phyloP scores from a whole-genome alignment of 768 basidiomycete species.

The Rubroboletus satanas region DNA sequence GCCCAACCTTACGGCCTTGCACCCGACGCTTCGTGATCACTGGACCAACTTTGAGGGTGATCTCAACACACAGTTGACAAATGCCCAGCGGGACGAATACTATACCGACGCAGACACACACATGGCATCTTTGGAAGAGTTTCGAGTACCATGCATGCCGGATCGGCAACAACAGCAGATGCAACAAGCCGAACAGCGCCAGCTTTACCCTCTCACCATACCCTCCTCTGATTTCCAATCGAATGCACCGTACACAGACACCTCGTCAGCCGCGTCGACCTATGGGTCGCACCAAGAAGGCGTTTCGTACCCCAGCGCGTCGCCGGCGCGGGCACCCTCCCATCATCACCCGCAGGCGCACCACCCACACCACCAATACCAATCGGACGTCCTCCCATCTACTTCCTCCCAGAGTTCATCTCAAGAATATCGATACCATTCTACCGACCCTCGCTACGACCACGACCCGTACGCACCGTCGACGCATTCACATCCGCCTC shows the following conservation, averaged over 20 bases:
- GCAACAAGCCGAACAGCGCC: constrained; percentile 20
- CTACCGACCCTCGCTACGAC: constrained; percentile 14
- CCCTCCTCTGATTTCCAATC: constrained; percentile 18
- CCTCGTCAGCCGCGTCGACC: neutral
- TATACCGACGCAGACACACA: constrained; percentile 20
- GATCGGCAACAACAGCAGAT: neutral
- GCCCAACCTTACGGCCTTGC: constrained; percentile 42
- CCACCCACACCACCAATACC: constrained; percentile 8
- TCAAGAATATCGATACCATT: constrained; percentile 9
- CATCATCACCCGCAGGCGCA: neutral
- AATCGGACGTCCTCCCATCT: constrained; percentile 8
- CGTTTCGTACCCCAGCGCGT: neutral
- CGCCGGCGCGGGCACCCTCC: constrained; percentile 4
- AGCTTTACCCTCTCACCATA: constrained; percentile 23
- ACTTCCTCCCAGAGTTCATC: constrained; percentile 21
- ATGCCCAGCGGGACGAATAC: constrained; percentile 28
- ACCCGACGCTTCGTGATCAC: constrained; percentile 55
- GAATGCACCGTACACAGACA: neutral
- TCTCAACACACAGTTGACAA: constrained; percentile 47
- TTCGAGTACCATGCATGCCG: neutral
- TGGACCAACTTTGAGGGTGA: constrained; percentile 54
- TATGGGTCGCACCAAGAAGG: constrained; percentile 7
- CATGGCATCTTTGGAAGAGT: constrained; percentile 9
- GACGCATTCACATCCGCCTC: constrained; percentile 11
- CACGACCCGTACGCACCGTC: constrained; percentile 14